Evolutionary conservation across 345 rosid genomes (phyloP), one percentile per base, ranked within the genome.

Genomic region (Arabis hirsuta): DNA sequence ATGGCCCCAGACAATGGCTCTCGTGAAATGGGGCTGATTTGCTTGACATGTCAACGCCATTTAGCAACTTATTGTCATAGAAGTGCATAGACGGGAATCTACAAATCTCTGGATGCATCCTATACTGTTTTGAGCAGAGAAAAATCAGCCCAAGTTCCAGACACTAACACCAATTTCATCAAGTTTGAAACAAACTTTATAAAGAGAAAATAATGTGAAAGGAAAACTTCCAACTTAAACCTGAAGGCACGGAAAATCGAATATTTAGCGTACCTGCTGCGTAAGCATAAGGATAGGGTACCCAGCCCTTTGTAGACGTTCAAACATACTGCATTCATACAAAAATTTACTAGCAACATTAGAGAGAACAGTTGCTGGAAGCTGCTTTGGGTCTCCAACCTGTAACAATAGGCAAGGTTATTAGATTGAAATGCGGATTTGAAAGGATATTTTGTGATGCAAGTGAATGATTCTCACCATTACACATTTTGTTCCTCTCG

Each of bases 341-440:
- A 82, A 78, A 79, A 80, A 91, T 81, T 91, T 91, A 85, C 99
- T 89, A 11, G 97, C 99, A 73, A 90, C 72, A 67, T 83, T 88
- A 9, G 99, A 95, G 62, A 95, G 93, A 67, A 95, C 99, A 5
- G 99, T 95, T 32, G 99, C 97, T 51, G 99, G 98, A 74, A 94
- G 98, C 76, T 94, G 97, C 82, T 89, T 94, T 47, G 98, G 97
- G 77, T 94, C 98, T 55, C 98, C 98, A 79, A 91, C 98, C 99
- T 94, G 69, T 4, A 56, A 69, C 55, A 67, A 71, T 16, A 69
- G 11, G 36, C 57, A 41, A n/a, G 0, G 13, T 47, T 63, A 56
- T 46, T 48, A 76, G 16, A 55, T 62, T 10, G 48, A 62, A 10
- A 36, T 69, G 12, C 36, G 12, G 13, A 62, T 55, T 47, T 27